Percentiles rank a stretch among this genome's conserved stretches.
phyloP scores from a whole-genome alignment of 2,329 filamentous ascomycete species.

The Cladobotryum mycophilum region DNA sequence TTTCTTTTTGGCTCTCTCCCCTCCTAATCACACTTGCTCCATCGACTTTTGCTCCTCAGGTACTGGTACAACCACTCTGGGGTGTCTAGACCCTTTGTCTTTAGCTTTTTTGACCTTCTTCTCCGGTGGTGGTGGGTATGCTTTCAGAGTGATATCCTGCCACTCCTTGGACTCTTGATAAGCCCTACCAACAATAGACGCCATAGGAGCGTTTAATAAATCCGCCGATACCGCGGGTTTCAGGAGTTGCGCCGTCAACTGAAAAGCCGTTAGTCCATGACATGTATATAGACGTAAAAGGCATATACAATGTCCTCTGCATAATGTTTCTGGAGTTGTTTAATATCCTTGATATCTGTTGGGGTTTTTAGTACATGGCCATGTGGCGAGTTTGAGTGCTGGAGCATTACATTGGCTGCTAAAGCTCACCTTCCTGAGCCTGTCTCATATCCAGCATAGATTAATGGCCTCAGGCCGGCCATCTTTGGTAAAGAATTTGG shows the following conservation, averaged over 20 bases:
- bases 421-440: too few species aligned
- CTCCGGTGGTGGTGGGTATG: conserved; percentile 66
- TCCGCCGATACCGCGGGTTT: conserved; percentile 77
- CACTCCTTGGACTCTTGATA: conserved; percentile 69
- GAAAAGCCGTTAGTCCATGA: background rate
- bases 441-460: too few species aligned
- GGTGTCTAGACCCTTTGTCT: conserved; percentile 64
- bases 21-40: too few species aligned
- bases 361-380: too few species aligned
- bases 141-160: conserved; percentile 62
- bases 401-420: too few species aligned
- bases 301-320: conserved; percentile 60
- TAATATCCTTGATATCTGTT: conserved; percentile 53
- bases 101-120: conserved; percentile 75
- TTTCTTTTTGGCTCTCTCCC: too few species aligned
- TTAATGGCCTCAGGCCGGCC: too few species aligned
- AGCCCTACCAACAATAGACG: conserved; percentile 71
- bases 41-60: background rate
- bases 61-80: conserved; percentile 29
- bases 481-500: too few species aligned
- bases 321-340: conserved; percentile 75
- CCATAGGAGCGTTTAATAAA: conserved; percentile 67
- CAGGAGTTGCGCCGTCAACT: conserved; percentile 74
- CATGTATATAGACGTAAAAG: background rate
- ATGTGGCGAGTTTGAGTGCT: too few species aligned